Evolutionary conservation across 1,284 basidiomycete species (phyloP), one percentile per base, ranked within the genome.

Genomic region (Cystobasidium sp.): DNA sequence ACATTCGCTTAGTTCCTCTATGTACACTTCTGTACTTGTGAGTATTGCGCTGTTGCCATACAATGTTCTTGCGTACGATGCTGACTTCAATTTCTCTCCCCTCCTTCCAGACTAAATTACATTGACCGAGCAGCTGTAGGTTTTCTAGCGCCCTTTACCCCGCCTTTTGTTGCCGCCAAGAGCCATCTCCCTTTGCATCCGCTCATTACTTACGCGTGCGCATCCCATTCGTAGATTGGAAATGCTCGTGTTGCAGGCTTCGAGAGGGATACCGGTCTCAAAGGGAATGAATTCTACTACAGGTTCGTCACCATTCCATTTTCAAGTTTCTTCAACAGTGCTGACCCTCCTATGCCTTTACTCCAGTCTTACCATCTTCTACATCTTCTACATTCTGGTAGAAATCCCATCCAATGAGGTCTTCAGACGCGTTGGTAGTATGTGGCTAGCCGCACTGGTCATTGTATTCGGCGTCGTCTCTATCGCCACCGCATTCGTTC

Each of bases 401-500:
- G 79, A 80, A 55, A 75, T 80, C 14, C 79, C 79, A 2, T 78
- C 76, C 20, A 82, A 82, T 78, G 72, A 63, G 43, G 74, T 78
- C 49, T 65, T 79, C 41, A 76, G 78, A 71, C 65, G 68, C 20
- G 20, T 78, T 39, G 78, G 78, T 7, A 67, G 65, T 7, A 56
- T 63, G 63, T 79, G 77, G 76, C 64, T 79, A 1, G 65, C 77
- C 0, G 58, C 77, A 58, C 71, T 78, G 41, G 71, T 72, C n/a
- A 4, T 78, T 18, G 67, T 52, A 0, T 78, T 78, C 49, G 77
- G 77, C 6, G 70, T 68, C 46, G 69, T 78, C 49, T 76, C 76
- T 8, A 78, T 79, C 70, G 76, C 52, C 39, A 68, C 69, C 24
- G 81, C 82, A 6, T 83, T 82, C 65, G 78, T 83, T 46, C 77